Percentiles rank a stretch among this genome's conserved stretches.
phyloP scores from a whole-genome alignment of 371 early-diverging fungal species.

The Zancudomyces culisetae region DNA sequence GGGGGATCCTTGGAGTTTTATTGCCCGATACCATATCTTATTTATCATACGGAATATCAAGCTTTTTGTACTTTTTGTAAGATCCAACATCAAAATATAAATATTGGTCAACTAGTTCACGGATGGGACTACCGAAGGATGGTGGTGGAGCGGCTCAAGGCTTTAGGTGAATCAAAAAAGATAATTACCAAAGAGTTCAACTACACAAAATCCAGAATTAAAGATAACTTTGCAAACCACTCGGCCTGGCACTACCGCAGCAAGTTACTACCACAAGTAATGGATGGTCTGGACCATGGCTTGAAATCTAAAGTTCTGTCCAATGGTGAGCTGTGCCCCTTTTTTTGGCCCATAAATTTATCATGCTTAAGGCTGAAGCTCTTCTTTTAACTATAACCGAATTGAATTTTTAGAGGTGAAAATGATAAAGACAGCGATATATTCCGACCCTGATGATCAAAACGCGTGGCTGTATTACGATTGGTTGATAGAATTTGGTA shows the following conservation, averaged over 20 bases:
- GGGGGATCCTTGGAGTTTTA: too few relatives aligned
- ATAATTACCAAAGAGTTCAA: conserved; percentile 42
- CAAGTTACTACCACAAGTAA: conserved; percentile 47
- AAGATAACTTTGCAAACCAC: conserved; percentile 78
- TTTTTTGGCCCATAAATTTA: too few relatives aligned
- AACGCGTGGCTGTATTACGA: conserved; percentile 88
- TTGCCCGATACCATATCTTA: too few relatives aligned
- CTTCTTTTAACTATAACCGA: too few relatives aligned
- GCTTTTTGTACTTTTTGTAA: not conserved
- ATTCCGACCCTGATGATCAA: conserved; percentile 92
- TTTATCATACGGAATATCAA: not conserved
- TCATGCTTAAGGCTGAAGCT: too few relatives aligned
- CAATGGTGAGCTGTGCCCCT: not conserved
- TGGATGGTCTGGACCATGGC: conserved; percentile 4
- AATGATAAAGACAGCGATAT: conserved; percentile 67
- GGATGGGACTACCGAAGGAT: conserved; percentile 88
- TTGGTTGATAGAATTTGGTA: conserved; percentile 46
- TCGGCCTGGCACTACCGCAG: conserved; percentile 94
- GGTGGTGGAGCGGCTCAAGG: conserved; percentile 27
- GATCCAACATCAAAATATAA: not conserved
- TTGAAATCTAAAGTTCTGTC: not conserved
- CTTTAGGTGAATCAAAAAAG: not conserved
- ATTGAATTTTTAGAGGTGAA: conserved; percentile 54
- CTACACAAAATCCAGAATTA: conserved; percentile 68
- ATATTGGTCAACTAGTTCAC: conserved; percentile 39